These are phyloP conservation scores for Paecilomyces sp. DNA, from an alignment of 2,329 filamentous ascomycete species.

Conservation along the genomic window DNA sequence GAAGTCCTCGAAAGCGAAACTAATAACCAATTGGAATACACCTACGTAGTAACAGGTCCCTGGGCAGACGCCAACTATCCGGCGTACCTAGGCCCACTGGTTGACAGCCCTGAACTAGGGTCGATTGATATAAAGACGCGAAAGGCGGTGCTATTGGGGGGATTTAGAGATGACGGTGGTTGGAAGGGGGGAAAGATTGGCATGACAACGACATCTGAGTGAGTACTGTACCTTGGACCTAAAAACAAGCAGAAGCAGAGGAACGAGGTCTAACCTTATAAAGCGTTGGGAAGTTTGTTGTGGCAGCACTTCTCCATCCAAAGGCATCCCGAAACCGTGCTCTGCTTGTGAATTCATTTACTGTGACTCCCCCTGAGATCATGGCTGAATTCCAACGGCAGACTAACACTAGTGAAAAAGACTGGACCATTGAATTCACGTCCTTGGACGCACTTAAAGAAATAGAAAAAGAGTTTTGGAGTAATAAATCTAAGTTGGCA, in stretches of 20 bases:
- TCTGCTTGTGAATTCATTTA: constrained; percentile 59
- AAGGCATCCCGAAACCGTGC: constrained; percentile 43
- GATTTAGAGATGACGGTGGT: constrained; percentile 42
- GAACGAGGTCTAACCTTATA: not conserved
- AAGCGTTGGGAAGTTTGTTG: constrained; percentile 56
- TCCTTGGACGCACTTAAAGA: constrained; percentile 44
- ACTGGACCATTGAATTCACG: constrained; percentile 29
- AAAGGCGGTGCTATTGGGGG: constrained; percentile 51
- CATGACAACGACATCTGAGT: constrained; percentile 62
- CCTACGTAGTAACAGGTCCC: constrained; percentile 58
- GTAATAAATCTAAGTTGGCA: constrained; percentile 41
- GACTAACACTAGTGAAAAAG: constrained; percentile 27
- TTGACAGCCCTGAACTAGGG: constrained; percentile 25
- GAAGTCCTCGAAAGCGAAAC: constrained; percentile 41
- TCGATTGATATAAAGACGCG: constrained; percentile 49
- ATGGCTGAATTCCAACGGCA: constrained; percentile 56
- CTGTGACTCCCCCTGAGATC: constrained; percentile 51
- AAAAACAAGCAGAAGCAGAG: not conserved
- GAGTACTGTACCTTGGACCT: constrained; percentile 17
- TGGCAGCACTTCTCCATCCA: constrained; percentile 52
- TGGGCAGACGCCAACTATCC: constrained; percentile 46
- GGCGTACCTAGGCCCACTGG: not conserved
- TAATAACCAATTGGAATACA: constrained; percentile 46
- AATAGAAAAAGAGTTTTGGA: constrained; percentile 51
- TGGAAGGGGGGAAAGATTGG: constrained; percentile 34